Evolutionary conservation across 148 eudicot species (phyloP).

Genomic region (Rhododendron molle): DNA sequence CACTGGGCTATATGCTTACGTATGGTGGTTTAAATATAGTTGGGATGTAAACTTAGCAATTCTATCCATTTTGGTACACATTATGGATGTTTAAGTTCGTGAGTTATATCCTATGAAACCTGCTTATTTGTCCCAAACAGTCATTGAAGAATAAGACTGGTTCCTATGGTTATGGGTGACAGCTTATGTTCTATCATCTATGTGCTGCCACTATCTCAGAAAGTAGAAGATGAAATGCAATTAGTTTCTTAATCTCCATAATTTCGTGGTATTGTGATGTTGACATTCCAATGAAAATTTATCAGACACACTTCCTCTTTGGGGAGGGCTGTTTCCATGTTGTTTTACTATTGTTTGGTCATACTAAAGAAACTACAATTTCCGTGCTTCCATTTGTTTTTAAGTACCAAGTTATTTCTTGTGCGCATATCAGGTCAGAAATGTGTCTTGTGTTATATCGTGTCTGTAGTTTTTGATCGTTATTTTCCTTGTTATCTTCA

Average conservation of each 20-base stretch:
- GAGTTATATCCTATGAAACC: not conserved
- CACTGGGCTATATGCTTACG: not conserved
- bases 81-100: not conserved
- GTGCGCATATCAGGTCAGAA: not conserved
- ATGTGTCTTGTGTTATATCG: not conserved
- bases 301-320: not conserved
- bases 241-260: not conserved
- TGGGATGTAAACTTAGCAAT: not conserved
- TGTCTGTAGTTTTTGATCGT: not conserved
- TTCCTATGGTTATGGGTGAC: not conserved
- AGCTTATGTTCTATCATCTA: not conserved
- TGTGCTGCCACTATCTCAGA: not conserved
- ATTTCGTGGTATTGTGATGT: not conserved
- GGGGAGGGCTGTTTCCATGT: not conserved
- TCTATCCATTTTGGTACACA: not conserved
- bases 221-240: not conserved
- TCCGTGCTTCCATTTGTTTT: not conserved
- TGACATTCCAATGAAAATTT: not conserved
- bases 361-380: not conserved
- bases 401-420: not conserved
- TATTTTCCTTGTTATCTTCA: not conserved
- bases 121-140: not conserved
- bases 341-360: not conserved
- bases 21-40: not conserved
- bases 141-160: not conserved